Base-by-base conservation (phyloP, 2,329 filamentous ascomycete species). In the Neoarthrinium moseri region DNA sequence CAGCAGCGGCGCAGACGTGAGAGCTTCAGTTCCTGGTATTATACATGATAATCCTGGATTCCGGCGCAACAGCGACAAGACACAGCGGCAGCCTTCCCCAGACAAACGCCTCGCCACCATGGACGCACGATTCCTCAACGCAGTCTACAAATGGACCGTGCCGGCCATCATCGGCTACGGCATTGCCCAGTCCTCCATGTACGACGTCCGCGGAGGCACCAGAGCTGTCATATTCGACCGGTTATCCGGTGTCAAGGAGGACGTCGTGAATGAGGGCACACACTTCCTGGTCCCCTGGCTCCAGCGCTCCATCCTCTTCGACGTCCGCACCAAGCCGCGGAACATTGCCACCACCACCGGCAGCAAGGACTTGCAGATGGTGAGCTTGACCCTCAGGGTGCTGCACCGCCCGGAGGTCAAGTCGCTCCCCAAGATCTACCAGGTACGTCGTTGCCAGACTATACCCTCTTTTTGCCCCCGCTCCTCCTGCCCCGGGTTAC, bases 301-400 rank as follows among this genome's bases (percentile, higher is more conserved):
- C 66, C 94, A 99, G 72, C 87, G 84, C 71, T 89, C 87, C 60
- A 91, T 99, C 73, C 78, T 95, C 67, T 99, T 95, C 68, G 94
- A 99, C 74, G 94, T 99, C 56, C 86, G 94, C 54, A 99, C 95
- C 47, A 95, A 95, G 80, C 94, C 94, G 51, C 83, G 94, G 65
- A 97, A 96, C 69, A 97, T 99, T 67, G 89, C 88, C 56, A 99
- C 94, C 22, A 99, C 94, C 20, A 99, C 94, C 11, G 94, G 94
- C 48, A 92, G 87, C 80, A 99, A 99, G 83, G 94, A 99, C 74
- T 72, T 99, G 78, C 94, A 99, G 77, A 99, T 99, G 94, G 94
- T 99, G 63, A 96, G 91, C 80, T 80, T 99, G 78, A 99, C 94
- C 44, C 80, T 99, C 66, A 83, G 94, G 70, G 94, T 99, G 54